These are phyloP conservation scores for Pyracantha coccinea DNA, from an alignment of 331 rosid species.

Conservation along the genomic window DNA sequence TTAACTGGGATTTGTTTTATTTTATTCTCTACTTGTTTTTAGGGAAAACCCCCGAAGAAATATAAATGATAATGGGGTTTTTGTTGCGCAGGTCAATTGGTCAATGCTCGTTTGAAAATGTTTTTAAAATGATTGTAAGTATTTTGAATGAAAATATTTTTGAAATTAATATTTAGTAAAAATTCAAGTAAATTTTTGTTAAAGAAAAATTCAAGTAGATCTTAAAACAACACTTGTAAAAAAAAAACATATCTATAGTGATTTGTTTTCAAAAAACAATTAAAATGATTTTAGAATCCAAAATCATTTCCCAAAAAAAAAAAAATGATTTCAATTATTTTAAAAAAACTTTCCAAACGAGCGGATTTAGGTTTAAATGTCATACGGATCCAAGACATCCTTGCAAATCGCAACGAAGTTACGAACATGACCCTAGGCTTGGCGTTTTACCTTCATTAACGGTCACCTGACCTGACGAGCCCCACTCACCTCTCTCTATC, in stretches of 20 bases:
- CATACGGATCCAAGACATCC: slow-evolving; percentile 36
- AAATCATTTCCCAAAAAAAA: accelerated
- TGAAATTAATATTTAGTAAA: too few species aligned
- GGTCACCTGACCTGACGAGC: slow-evolving; percentile 15
- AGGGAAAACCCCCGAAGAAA: not conserved
- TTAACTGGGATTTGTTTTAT: not conserved
- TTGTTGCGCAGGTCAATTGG: not conserved
- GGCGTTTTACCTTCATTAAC: slow-evolving; percentile 13
- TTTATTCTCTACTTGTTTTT: not conserved
- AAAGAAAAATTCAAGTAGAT: too few species aligned
- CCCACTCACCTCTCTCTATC: slow-evolving; percentile 3
- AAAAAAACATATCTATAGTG: too few species aligned
- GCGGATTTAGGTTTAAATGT: not conserved
- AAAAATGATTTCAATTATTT: too few species aligned
- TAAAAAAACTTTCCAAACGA: too few species aligned
- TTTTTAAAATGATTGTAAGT: too few species aligned
- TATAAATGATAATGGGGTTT: not conserved
- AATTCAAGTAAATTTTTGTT: too few species aligned
- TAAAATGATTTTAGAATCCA: too few species aligned
- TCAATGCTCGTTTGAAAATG: too few species aligned
- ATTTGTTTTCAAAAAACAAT: too few species aligned
- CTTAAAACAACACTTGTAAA: accelerated
- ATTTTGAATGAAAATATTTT: too few species aligned
- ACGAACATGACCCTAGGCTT: slow-evolving; percentile 7
- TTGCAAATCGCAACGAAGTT: slow-evolving; percentile 26